phyloP scores from a whole-genome alignment of 352 stramenopile genomes.

The Globisporangium sylvaticum region DNA sequence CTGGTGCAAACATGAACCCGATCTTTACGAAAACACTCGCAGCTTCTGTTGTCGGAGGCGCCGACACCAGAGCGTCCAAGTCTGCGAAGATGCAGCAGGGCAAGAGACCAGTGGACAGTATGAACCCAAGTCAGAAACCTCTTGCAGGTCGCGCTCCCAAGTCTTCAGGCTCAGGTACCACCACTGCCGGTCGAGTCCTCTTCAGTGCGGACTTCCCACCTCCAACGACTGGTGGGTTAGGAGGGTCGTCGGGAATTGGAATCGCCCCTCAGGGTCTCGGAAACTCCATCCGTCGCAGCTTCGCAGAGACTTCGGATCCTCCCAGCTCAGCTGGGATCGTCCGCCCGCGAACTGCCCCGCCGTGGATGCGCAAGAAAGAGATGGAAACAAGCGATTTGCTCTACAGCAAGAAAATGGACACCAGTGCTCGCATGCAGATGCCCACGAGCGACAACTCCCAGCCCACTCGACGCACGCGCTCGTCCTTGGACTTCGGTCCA shows the following conservation, averaged over 20 bases:
- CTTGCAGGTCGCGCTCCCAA: constrained; percentile 14
- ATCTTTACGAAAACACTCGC: constrained; percentile 19
- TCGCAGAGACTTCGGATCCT: constrained; percentile 2
- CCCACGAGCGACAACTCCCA: constrained; percentile 20
- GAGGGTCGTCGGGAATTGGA: background rate
- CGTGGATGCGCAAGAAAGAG: constrained; percentile 33
- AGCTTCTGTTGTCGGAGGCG: background rate
- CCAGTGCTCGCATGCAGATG: constrained; percentile 19
- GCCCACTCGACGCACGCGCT: constrained; percentile 27
- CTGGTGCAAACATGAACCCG: constrained; percentile 10
- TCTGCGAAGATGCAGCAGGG: background rate
- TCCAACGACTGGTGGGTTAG: background rate
- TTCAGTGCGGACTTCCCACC: constrained; percentile 17
- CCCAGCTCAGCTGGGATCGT: background rate
- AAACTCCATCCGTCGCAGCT: constrained; percentile 7
- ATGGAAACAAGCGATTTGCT: constrained; percentile 40
- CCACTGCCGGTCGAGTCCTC: background rate
- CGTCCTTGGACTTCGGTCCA: constrained; percentile 28
- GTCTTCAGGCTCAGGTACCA: background rate
- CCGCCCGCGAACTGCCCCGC: constrained; percentile 41
- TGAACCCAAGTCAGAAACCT: constrained; percentile 13
- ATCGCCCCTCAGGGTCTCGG: constrained; percentile 4
- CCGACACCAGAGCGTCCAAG: constrained; percentile 8
- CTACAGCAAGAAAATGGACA: constrained; percentile 39
- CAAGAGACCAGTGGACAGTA: constrained; percentile 6